Evolutionary conservation across 495 filamentous ascomycete genomes (phyloP), one percentile per base, ranked within the genome.

Genomic region (Aspergillus sclerotiicarbonarius): DNA sequence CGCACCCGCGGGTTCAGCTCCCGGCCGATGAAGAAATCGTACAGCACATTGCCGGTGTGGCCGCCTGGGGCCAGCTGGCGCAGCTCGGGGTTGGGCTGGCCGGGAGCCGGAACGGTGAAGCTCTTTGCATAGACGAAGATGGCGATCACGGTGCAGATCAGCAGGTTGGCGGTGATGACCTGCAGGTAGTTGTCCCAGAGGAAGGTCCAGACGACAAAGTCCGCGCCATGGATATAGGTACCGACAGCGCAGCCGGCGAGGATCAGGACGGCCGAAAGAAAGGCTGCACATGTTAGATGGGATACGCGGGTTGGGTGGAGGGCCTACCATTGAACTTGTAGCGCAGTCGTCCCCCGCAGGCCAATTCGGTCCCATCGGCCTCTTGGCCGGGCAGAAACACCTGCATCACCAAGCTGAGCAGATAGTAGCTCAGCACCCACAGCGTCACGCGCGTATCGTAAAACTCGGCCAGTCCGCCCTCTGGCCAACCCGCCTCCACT

Each of bases 11-110:
- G 93, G 75, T 98, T 98, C 56, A 98, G 87, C 68, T 98, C 94
- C 35, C 94, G 91, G 18, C 94, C 94, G 62, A 98, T 98, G 76
- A 91, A 98, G 82, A 90, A 98, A 73, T 98, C 93, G 72, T 98
- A 97, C 32, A 98, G 72, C 49, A 88, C 72, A 67, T 96, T 98
- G 52, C 94, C 95, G 13, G 86, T 85, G 62, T 88, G 81, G 51
- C 90, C 92, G 50, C 91, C 91, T 4, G 84, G 81, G 0, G 93
- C 93, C 6, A 98, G 81, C 62, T 92, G 81, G 53, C 92, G 90
- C 54, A 82, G 70, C 35, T 87, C 82, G 10, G 81, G 74, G 61
- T 82, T 81, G 12, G 62, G 63, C 60, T 90, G 83, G 19, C 84
- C 85, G 16, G 84, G 78, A 6, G 65, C 57, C 51, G 89, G 90